Evolutionary conservation across 1,139 yeast species (phyloP), one percentile per base, ranked within the genome.

Genomic region (Wickerhamomyces sp.): DNA sequence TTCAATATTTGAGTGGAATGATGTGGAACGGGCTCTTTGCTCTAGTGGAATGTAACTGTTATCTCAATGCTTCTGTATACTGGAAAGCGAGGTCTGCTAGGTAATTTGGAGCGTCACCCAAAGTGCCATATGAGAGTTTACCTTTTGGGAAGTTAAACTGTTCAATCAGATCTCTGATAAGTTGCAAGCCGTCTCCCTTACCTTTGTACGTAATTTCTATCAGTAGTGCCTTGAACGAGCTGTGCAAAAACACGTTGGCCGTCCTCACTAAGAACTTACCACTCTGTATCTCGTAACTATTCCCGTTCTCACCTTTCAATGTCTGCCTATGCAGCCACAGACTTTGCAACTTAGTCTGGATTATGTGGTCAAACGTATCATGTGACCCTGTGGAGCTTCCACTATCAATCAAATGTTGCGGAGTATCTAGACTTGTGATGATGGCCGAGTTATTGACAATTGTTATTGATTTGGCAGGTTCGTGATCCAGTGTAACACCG

Each of bases 231-330:
- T 82, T 76, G 62, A 83, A 85, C 24, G 69, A 72, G 2, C 95
- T 95, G 56, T 84, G 92, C 14, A 85, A 64, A 41, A 80, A 78
- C 38, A 85, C 77, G 52, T 86, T 87, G 22, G 85, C 80, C 0
- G 89, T 75, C 38, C 87, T 64, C 3, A 77, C 47, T 12, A 58
- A 52, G 36, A 72, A 65, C 19, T 46, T 54, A 15, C 67, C 69
- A 6, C 47, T 40, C 18, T 56, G 55, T 5, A 69, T 46, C 32
- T 60, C 60, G 53, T 81, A 84, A 3, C 77, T 74, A 39, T 74
- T 74, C 1, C 87, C 87, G 5, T 92, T 92, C 46, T 84, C 92
- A 3, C 94, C 95, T 47, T 77, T 74, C 33, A 85, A 72, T n/a
- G 76, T 68, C 58, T 86, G 95, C 43, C 86, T 67, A 40, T 77